Base-by-base conservation (phyloP, 768 basidiomycete species). In the Imleria badia region DNA sequence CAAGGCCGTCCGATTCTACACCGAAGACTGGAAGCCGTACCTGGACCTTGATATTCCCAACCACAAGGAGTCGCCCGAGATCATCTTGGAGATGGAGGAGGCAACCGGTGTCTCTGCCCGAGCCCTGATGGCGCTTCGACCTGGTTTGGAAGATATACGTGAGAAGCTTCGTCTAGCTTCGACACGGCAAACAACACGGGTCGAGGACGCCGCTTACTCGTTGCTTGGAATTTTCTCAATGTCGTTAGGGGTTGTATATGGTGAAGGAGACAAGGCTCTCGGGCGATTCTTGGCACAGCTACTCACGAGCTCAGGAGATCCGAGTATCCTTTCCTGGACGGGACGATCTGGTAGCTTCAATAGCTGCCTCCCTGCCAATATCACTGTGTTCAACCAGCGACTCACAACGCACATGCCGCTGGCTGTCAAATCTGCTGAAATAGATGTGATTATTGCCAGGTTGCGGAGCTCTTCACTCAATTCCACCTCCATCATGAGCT, bases 41-140 rank as follows among this genome's bases (percentile, higher is more conserved):
- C 8, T 33, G 20, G 17, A 41, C 10, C 40, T 33, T 6, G 31
- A 49, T 6, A 33, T 33, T 22, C 40, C 39, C 2, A 49, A 49
- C 14, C 48, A 49, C 40, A 49, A 49, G 30, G 48, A 49, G 11
- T 50, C 48, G 3, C 48, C 38, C 39, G 39, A 49, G 29, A 41
- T 49, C 15, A 49, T 49, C 20, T 30, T 30, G 12, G 49, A 50
- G 33, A 50, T 50, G 49, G 40, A 50, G 22, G 41, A 42, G 8
- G 49, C 49, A 5, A 50, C 49, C 4, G 40, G 49, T 0, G 8
- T 50, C 3, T 34, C 41, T 0, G 33, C 22, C 4, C 20, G 7
- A 35, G 31, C 35, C 0, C n/a, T 50, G 41, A 26, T 42, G 15
- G 20, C 40, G 13, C 19, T 42, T 15, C 40, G 5, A 26, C 49